A percentile compares a stretch with the other conserved stretches of the same genome.
Evolutionary conservation across 129 eudicot genomes (phyloP).

Genomic region (Tanacetum coccineum): DNA sequence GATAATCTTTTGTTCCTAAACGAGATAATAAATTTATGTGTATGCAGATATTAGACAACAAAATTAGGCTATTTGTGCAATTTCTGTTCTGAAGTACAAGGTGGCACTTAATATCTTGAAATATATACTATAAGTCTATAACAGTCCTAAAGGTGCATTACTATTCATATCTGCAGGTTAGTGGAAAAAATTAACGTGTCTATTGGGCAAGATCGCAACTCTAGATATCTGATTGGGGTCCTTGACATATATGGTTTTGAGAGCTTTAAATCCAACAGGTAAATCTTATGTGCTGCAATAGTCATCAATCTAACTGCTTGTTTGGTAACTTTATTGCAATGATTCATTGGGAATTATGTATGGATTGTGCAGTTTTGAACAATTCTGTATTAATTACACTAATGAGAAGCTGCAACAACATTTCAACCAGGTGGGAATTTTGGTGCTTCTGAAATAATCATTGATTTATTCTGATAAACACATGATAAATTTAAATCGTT

Average conservation of each 20-base stretch:
- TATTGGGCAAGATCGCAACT: slow-evolving; percentile 90
- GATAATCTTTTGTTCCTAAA: background rate
- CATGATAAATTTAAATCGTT: slow-evolving; percentile 10
- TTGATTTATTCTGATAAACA: slow-evolving; percentile 2
- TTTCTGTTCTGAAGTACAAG: slow-evolving; percentile 11
- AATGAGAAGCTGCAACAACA: slow-evolving; percentile 98
- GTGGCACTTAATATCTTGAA: background rate
- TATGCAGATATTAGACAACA: slow-evolving; percentile 11
- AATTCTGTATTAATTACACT: slow-evolving; percentile 93
- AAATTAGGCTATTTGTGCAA: slow-evolving; percentile 15
- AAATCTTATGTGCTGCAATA: slow-evolving; percentile 21
- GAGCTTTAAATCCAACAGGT: slow-evolving; percentile 90
- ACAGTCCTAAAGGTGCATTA: slow-evolving; percentile 17
- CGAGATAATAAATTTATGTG: slow-evolving; percentile 14
- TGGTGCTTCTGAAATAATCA: slow-evolving; percentile 22
- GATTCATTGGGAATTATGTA: slow-evolving; percentile 15
- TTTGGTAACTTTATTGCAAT: slow-evolving; percentile 14
- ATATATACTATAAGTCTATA: slow-evolving; percentile 6
- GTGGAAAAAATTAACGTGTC: slow-evolving; percentile 86
- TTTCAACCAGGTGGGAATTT: slow-evolving; percentile 73
- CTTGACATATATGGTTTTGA: slow-evolving; percentile 99
- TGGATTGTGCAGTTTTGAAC: slow-evolving; percentile 82
- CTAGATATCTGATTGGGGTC: slow-evolving; percentile 81
- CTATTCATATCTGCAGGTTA: slow-evolving; percentile 55
- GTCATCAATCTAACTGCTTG: slow-evolving; percentile 5